A percentile compares a stretch with the other conserved stretches of the same genome.
Evolutionary conservation across 345 rosid species (phyloP).

Genomic region (Populus alba): DNA sequence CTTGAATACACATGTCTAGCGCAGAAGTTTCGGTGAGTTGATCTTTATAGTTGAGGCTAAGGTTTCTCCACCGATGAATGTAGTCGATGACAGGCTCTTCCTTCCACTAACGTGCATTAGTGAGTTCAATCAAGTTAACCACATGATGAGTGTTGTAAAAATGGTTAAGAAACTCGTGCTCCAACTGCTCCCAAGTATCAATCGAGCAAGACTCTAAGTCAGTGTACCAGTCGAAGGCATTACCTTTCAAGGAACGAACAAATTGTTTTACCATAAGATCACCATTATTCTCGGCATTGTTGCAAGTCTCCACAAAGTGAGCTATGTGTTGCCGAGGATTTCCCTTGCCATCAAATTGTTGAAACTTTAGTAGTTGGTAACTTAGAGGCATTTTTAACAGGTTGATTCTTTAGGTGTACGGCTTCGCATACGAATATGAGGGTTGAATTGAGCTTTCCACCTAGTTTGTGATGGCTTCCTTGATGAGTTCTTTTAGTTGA

Average conservation of each 20-base stretch:
- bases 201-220: neutral
- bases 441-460: neutral
- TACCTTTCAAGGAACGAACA: neutral
- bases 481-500: neutral
- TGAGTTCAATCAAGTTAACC: neutral
- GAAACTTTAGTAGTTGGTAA: slow-evolving; percentile 7
- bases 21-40: neutral
- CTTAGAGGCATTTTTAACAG: neutral
- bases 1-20: no score
- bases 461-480: neutral
- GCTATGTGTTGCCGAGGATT: no score
- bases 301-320: no score
- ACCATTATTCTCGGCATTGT: no score
- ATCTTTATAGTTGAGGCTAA: neutral
- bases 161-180: neutral
- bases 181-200: neutral
- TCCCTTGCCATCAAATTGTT: no score
- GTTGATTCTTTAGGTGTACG: neutral
- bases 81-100: neutral
- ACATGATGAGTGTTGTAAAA: neutral
- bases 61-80: neutral
- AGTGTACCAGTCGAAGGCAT: neutral
- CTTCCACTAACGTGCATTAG: neutral
- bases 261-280: no score
- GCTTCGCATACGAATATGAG: neutral